Percentiles rank a stretch among this genome's conserved stretches.
phyloP scores from a whole-genome alignment of 495 filamentous ascomycete species.

The Penicillium subrubescens region DNA sequence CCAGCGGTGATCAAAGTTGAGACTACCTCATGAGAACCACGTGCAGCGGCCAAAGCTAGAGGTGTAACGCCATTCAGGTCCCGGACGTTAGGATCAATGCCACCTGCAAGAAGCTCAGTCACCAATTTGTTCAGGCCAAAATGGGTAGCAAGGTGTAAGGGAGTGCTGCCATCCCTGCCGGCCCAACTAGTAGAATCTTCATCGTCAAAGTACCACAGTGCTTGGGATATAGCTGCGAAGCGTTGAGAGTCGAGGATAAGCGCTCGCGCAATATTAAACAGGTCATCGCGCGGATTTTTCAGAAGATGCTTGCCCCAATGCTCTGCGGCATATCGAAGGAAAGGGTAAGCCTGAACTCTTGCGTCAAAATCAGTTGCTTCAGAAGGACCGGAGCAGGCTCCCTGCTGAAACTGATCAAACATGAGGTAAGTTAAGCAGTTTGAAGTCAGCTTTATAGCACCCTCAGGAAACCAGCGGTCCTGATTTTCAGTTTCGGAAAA shows the following conservation, averaged over 20 bases:
- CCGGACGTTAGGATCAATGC: not conserved
- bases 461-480: conserved; percentile 7
- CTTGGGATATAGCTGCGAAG: conserved; percentile 3
- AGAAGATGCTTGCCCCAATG: conserved; percentile 10
- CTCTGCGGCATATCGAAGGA: conserved; percentile 2
- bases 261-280: not conserved
- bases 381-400: not conserved
- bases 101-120: conserved; percentile 1
- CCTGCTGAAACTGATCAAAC: conserved; percentile 4
- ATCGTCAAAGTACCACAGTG: conserved; percentile 7
- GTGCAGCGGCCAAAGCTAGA: not conserved
- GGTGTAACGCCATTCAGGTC: conserved; percentile 9
- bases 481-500: conserved; percentile 1
- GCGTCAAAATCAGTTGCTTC: conserved; percentile 6
- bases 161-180: conserved; percentile 8
- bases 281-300: not conserved
- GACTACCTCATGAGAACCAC: not conserved
- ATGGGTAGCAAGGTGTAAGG: conserved; percentile 4
- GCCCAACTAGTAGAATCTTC: conserved; percentile 7
- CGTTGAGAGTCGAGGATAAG: not conserved
- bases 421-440: conserved; percentile 5
- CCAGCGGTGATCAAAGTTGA: conserved; percentile 1
- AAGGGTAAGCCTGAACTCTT: not conserved
- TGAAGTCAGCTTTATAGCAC: not conserved
- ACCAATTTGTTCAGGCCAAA: conserved; percentile 6